phyloP scores from a whole-genome alignment of 1,139 yeast genomes.

The Protomyces lactucae-debilis region DNA sequence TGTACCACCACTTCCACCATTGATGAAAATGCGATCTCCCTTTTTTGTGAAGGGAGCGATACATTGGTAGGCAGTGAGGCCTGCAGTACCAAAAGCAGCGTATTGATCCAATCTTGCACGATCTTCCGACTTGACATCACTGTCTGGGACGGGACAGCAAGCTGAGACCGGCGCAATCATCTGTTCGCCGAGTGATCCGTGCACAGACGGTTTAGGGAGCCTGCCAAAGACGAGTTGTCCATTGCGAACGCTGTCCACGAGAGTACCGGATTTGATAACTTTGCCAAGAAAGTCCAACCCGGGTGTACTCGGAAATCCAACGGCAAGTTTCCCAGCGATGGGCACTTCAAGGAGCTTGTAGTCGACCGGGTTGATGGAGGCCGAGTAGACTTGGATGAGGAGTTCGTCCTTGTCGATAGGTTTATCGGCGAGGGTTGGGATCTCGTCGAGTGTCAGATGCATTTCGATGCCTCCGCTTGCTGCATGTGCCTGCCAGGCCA shows the following conservation, averaged over 20 bases:
- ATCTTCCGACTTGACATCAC: not conserved
- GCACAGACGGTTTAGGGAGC: constrained; percentile 1
- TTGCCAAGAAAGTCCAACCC: constrained; percentile 25
- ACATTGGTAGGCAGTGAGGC: constrained; percentile 26
- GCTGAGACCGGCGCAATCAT: not conserved
- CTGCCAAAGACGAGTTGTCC: constrained; percentile 20
- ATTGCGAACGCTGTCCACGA: constrained; percentile 6
- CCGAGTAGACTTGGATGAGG: constrained; percentile 19
- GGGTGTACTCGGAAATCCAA: constrained; percentile 18
- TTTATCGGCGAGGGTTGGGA: not conserved
- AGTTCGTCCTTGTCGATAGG: constrained; percentile 21
- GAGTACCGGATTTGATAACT: constrained; percentile 14
- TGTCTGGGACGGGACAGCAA: constrained; percentile 8
- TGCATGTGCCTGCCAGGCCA: constrained; percentile 12
- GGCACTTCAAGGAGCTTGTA: constrained; percentile 23
- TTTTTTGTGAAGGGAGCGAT: constrained; percentile 11
- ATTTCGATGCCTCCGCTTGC: constrained; percentile 7
- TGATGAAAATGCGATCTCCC: constrained; percentile 21
- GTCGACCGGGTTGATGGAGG: constrained; percentile 25
- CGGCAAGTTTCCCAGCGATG: not conserved
- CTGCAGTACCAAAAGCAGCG: constrained; percentile 26
- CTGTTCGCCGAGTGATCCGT: constrained; percentile 18
- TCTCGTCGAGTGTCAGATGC: constrained; percentile 2
- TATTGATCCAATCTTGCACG: constrained; percentile 13
- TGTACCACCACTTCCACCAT: constrained; percentile 28